Percentiles rank a stretch among this genome's conserved stretches.
Conservation (phyloP, 352 stramenopile species). For the Phytopythium aichiense region DNA sequence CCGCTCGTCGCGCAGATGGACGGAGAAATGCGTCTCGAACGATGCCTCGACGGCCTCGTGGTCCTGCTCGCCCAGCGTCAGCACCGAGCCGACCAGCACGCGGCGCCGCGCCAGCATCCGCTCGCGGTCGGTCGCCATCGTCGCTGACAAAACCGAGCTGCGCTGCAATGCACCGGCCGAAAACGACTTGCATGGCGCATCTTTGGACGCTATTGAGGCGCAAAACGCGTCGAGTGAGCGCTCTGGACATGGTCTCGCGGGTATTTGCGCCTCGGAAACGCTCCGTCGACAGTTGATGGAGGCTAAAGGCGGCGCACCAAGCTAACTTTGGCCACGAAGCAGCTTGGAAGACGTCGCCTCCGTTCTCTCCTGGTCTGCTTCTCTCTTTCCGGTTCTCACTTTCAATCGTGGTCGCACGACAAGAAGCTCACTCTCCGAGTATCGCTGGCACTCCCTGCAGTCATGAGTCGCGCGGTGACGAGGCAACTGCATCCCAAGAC, state of each 20-base stretch:
- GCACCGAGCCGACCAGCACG: slow-evolving; percentile 34
- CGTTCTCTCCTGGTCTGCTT: not conserved
- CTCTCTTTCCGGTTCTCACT: not conserved
- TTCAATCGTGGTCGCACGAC: not conserved
- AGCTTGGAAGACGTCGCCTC: not conserved
- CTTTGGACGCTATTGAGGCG: not conserved
- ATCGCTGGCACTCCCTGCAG: not conserved
- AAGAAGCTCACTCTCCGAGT: not conserved
- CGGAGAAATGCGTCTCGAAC: slow-evolving; percentile 41
- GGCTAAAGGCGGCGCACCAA: not conserved
- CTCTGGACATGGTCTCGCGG: not conserved
- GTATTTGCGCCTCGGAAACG: slow-evolving; percentile 3
- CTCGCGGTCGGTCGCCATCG: slow-evolving; percentile 17
- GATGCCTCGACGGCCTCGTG: slow-evolving; percentile 43
- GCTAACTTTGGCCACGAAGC: not conserved
- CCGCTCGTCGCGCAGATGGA: slow-evolving; percentile 22
- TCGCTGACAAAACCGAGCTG: not conserved
- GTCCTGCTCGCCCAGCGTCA: slow-evolving; percentile 32
- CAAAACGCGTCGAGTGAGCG: not conserved
- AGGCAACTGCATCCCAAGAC: not conserved
- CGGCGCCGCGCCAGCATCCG: slow-evolving; percentile 31
- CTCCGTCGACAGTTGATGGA: not conserved
- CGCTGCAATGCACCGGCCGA: not conserved
- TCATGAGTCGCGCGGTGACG: not conserved
- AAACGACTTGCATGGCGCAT: no score